Evolutionary conservation across 202 grass and related monocot genomes (phyloP).

Genomic region (Zizania palustris): DNA sequence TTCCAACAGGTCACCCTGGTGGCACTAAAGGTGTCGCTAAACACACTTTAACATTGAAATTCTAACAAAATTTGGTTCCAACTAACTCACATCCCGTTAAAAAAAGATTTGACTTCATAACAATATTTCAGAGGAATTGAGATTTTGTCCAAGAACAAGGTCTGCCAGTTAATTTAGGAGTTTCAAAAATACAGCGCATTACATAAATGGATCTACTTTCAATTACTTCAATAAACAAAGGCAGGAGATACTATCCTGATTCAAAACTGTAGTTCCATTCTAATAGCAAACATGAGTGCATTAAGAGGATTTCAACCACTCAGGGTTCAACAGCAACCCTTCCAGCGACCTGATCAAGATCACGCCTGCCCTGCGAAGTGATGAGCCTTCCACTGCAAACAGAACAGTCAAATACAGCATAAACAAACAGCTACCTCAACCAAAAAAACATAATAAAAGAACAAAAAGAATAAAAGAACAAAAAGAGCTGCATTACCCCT

Average conservation of each 20-base stretch:
- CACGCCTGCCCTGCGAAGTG: constrained; percentile 81
- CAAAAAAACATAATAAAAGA: background rate
- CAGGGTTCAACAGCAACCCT: constrained; percentile 48
- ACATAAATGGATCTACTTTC: constrained; percentile 16
- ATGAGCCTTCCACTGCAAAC: constrained; percentile 70
- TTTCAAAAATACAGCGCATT: constrained; percentile 21
- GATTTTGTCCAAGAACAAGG: background rate
- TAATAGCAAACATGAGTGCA: constrained; percentile 23
- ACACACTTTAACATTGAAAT: too few relatives aligned
- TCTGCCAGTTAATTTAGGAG: constrained; percentile 22
- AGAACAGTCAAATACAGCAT: background rate
- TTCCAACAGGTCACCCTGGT: too few relatives aligned
- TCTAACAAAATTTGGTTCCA: too few relatives aligned
- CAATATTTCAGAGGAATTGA: background rate
- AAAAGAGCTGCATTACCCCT: constrained; percentile 53
- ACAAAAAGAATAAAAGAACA: background rate
- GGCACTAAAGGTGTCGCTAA: too few relatives aligned
- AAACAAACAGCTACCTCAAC: background rate
- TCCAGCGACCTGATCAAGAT: constrained; percentile 86
- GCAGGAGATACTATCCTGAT: background rate
- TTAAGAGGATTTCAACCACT: constrained; percentile 11
- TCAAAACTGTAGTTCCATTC: constrained; percentile 39
- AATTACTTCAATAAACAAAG: constrained; percentile 28
- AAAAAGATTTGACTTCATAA: background rate
- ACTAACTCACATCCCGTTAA: too few relatives aligned